phyloP scores from a whole-genome alignment of 2,329 filamentous ascomycete genomes.

The Nemania serpens region DNA sequence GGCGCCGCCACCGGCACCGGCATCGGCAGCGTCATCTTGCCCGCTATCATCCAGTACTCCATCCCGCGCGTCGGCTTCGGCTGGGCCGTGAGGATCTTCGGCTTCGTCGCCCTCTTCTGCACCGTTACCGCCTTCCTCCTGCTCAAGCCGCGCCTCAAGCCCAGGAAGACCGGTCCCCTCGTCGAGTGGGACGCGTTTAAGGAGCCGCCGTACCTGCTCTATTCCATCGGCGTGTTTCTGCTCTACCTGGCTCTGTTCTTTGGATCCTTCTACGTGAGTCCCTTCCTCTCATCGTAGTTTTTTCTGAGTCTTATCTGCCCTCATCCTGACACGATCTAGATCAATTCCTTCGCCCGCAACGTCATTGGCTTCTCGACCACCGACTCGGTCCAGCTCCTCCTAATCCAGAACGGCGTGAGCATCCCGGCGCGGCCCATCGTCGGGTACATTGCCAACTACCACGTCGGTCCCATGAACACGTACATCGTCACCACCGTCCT shows the following conservation, averaged over 20 bases:
- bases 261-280: slow-evolving; percentile 31
- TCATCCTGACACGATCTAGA: slow-evolving; percentile 28
- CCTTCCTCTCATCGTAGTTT: background rate
- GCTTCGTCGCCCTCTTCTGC: slow-evolving; percentile 51
- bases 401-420: slow-evolving; percentile 64
- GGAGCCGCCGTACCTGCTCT: slow-evolving; percentile 11
- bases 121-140: slow-evolving; percentile 2
- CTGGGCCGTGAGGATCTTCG: slow-evolving; percentile 66
- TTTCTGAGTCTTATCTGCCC: too few relatives aligned
- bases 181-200: slow-evolving; percentile 12
- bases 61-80: slow-evolving; percentile 66
- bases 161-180: slow-evolving; percentile 1
- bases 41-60: slow-evolving; percentile 60
- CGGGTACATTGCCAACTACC: slow-evolving; percentile 58
- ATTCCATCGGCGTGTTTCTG: slow-evolving; percentile 21
- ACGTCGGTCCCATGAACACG: slow-evolving; percentile 59
- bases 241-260: slow-evolving; percentile 33
- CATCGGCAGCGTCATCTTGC: slow-evolving; percentile 67
- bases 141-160: slow-evolving; percentile 8
- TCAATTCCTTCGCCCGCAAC: slow-evolving; percentile 47
- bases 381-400: slow-evolving; percentile 60
- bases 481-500: slow-evolving; percentile 52
- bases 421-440: slow-evolving; percentile 60
- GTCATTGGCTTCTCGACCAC: slow-evolving; percentile 52
- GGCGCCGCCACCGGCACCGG: slow-evolving; percentile 64